phyloP scores from a whole-genome alignment of 305 asterid species.

The Fraxinus baroniana region DNA sequence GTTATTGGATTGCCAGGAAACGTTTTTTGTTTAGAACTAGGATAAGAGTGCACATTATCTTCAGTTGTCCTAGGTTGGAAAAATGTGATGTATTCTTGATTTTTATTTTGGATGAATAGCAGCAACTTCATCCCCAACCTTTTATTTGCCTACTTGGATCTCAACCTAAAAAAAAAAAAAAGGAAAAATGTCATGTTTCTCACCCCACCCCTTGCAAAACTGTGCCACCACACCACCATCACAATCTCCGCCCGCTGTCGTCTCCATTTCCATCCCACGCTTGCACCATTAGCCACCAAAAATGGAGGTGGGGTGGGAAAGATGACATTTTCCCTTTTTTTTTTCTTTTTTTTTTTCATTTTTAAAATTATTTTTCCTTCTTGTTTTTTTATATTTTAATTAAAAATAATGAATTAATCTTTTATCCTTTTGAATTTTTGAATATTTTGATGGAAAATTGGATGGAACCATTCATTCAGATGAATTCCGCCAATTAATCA shows the following conservation, averaged over 20 bases:
- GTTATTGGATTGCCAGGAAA: neutral
- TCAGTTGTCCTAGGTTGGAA: neutral
- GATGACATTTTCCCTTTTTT: too few species aligned
- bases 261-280: too few species aligned
- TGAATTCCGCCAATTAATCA: neutral
- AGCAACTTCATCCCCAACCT: neutral
- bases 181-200: too few species aligned
- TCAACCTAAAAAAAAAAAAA: neutral
- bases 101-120: neutral
- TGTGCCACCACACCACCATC: too few species aligned
- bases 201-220: too few species aligned
- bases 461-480: neutral
- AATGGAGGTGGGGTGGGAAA: too few species aligned
- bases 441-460: neutral
- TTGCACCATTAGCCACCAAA: too few species aligned
- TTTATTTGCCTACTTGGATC: neutral
- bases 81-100: neutral
- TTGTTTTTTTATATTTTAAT: too few species aligned
- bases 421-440: neutral
- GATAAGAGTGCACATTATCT: neutral
- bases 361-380: too few species aligned
- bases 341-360: too few species aligned
- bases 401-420: too few species aligned
- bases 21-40: neutral
- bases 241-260: too few species aligned